Percentiles rank a stretch among this genome's conserved stretches.
phyloP scores from a whole-genome alignment of 495 filamentous ascomycete species.

The Corynascus novoguineensis region DNA sequence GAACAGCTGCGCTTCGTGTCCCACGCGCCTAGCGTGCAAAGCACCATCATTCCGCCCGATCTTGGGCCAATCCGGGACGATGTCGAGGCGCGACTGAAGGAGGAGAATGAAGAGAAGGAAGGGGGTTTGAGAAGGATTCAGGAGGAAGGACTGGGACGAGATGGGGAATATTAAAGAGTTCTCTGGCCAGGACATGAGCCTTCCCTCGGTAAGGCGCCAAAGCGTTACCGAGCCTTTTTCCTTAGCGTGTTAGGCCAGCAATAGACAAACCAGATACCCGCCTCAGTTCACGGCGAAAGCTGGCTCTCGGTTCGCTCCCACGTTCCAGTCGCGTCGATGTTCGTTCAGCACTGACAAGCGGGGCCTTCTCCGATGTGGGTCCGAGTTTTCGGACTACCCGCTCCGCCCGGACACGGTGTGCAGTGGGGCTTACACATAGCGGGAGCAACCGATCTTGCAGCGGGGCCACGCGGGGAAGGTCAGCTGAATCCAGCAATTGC shows the following conservation, averaged over 20 bases:
- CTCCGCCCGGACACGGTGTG: background rate
- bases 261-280: too few relatives aligned
- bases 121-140: conserved; percentile 41
- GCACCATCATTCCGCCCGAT: conserved; percentile 73
- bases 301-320: too few relatives aligned
- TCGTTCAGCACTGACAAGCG: too few relatives aligned
- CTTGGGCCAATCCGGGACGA: conserved; percentile 68
- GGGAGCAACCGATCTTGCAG: background rate
- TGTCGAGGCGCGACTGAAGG: conserved; percentile 69
- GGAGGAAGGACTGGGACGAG: conserved; percentile 39
- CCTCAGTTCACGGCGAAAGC: too few relatives aligned
- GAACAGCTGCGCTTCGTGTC: conserved; percentile 85
- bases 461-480: background rate
- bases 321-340: too few relatives aligned
- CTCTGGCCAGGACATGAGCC: background rate
- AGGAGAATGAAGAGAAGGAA: conserved; percentile 59
- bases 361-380: background rate
- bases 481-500: background rate
- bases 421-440: background rate
- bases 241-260: too few relatives aligned
- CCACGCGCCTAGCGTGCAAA: conserved; percentile 80
- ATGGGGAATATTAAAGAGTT: conserved; percentile 35
- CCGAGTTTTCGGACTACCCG: background rate
- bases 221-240: too few relatives aligned
- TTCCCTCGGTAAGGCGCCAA: too few relatives aligned